Base-by-base conservation (phyloP, 2,329 filamentous ascomycete species). In the Chlorencoelia australis region DNA sequence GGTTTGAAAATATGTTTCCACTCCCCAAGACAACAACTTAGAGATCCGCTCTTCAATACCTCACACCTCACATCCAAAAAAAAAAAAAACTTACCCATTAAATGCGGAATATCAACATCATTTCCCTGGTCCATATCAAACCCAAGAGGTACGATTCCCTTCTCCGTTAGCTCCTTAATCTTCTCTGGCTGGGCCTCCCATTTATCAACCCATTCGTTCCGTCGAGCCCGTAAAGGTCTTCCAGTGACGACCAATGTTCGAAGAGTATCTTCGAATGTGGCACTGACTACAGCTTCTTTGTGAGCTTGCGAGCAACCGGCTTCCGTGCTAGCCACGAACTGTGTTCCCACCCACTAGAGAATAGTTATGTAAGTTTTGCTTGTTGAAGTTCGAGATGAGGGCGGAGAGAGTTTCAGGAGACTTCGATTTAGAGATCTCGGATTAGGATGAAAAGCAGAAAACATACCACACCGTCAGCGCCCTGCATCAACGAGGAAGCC, bases 311-410 rank as follows among this genome's bases (percentile, higher is more conserved):
- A 83, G 53, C 85, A 88, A 11, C 79, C 80, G 1, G 87, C 87
- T 64, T 95, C 89, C 21, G 67, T 69, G 7, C 75, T 76, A 1
- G 89, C 88, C 11, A 95, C 85, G 59, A 95, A 95, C 14, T 89
- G 69, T 42, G 89, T 95, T 18, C 89, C 89, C 1, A 96, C 88
- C 89, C 89, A 96, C 2, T n/a, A n/a, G n/a, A n/a, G n/a, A n/a
- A n/a, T n/a, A n/a, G n/a, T n/a, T n/a, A n/a, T n/a, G n/a, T n/a
- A n/a, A n/a, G n/a, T n/a, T n/a, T n/a, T n/a, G n/a, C n/a, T n/a
- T n/a, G n/a, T n/a, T n/a, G n/a, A n/a, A n/a, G n/a, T n/a, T n/a
- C n/a, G n/a, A n/a, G n/a, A n/a, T n/a, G n/a, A n/a, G n/a, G n/a
- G n/a, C n/a, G n/a, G n/a, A n/a, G n/a, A n/a, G n/a, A n/a, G n/a